phyloP scores from a whole-genome alignment of 257 asterid species.

The Buddleja alternifolia region DNA sequence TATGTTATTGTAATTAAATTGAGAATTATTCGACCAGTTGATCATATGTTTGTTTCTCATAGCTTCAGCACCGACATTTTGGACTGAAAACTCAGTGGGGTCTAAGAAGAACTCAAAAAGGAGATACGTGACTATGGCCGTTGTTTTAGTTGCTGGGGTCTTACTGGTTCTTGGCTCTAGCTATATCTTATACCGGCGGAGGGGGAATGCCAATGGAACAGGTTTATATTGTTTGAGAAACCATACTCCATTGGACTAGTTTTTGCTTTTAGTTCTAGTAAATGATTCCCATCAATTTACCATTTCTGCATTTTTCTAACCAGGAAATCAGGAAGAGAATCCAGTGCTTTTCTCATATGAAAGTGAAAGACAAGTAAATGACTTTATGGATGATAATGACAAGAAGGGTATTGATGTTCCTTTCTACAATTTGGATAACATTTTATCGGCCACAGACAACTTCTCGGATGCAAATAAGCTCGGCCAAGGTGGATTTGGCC shows the following conservation, averaged over 20 bases:
- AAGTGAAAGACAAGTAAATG: constrained; percentile 29
- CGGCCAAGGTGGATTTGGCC: constrained; percentile 62
- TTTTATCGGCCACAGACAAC: constrained; percentile 43
- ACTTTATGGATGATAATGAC: constrained; percentile 39
- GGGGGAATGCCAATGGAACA: constrained; percentile 17
- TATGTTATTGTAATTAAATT: no score
- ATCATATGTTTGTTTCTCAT: neutral
- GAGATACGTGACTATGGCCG: constrained; percentile 15
- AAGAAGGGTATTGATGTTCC: constrained; percentile 46
- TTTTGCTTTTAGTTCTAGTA: neutral
- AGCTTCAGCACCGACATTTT: neutral
- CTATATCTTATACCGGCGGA: constrained; percentile 32
- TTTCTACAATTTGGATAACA: constrained; percentile 37
- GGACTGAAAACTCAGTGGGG: neutral
- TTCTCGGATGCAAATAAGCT: constrained; percentile 39
- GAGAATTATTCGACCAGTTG: no score
- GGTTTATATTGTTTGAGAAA: constrained; percentile 21
- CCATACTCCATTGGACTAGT: neutral
- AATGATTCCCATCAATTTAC: neutral
- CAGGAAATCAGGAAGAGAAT: constrained; percentile 19
- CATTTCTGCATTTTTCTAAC: constrained; percentile 16
- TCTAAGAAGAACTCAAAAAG: constrained; percentile 13
- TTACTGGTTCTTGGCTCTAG: constrained; percentile 25
- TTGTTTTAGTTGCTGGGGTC: constrained; percentile 29
- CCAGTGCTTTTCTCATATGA: constrained; percentile 14